These are phyloP conservation scores for Tylopilus rubrobrunneus DNA, from an alignment of 768 basidiomycete species.

Conservation along the genomic window DNA sequence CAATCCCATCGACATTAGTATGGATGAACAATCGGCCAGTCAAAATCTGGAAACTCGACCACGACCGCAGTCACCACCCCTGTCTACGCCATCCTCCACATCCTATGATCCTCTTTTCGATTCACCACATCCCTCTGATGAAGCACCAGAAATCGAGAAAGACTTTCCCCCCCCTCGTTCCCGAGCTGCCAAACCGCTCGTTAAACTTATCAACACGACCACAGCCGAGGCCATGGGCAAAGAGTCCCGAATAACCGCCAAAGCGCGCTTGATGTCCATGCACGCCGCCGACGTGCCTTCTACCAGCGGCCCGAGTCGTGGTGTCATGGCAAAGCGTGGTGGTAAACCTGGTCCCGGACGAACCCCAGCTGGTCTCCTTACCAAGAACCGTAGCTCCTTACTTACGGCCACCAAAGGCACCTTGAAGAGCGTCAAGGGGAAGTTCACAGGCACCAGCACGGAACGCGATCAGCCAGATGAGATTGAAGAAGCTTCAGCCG, in stretches of 20 bases:
- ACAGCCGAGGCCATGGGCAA: constrained; percentile 19
- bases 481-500: constrained; percentile 10
- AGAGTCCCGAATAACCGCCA: constrained; percentile 45
- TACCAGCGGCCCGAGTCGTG: constrained; percentile 6
- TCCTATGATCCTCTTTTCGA: constrained; percentile 29
- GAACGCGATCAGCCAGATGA: constrained; percentile 21
- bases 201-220: constrained; percentile 47
- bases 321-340: constrained; percentile 8
- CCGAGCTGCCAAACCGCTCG: constrained; percentile 49
- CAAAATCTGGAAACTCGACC: constrained; percentile 3
- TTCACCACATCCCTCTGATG: constrained; percentile 16
- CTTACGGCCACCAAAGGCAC: constrained; percentile 51
- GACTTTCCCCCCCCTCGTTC: constrained; percentile 39
- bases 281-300: constrained; percentile 8
- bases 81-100: constrained; percentile 8
- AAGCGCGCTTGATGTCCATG: constrained; percentile 41
- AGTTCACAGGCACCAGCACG: constrained; percentile 20
- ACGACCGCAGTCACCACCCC: not conserved
- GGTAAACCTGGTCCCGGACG: constrained; percentile 49
- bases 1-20: constrained; percentile 30
- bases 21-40: constrained; percentile 10
- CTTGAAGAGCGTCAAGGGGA: constrained; percentile 49
- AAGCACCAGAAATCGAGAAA: constrained; percentile 4
- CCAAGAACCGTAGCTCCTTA: constrained; percentile 47
- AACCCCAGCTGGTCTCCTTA: constrained; percentile 41